Conservation (phyloP, 1,284 basidiomycete genomes). For the Salmacisia buchloeana region DNA sequence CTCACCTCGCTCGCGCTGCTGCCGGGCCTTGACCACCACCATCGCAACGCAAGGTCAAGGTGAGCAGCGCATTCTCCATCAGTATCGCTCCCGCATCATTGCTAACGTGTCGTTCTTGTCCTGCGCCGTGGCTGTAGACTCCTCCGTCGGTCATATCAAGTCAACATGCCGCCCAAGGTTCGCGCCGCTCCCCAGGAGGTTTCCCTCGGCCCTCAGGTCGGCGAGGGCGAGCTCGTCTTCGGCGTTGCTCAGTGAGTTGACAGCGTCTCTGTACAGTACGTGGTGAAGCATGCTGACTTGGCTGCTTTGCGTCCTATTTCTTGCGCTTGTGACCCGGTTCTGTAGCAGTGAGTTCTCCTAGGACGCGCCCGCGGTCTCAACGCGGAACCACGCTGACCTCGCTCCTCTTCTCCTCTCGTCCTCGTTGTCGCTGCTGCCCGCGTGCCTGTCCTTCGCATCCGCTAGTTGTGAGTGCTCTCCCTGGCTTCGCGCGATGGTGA, state of each 20-base stretch:
- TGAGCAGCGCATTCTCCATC: too few species aligned
- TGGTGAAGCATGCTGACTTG: neutral
- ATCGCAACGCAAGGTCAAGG: too few species aligned
- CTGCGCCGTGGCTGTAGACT: too few species aligned
- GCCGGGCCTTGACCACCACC: too few species aligned
- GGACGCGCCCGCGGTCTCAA: too few species aligned
- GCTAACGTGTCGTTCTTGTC: too few species aligned
- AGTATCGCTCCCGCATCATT: too few species aligned
- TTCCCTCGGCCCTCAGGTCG: slow-evolving; percentile 50
- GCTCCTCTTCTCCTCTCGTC: neutral
- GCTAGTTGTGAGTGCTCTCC: too few species aligned
- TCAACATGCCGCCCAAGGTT: slow-evolving; percentile 47
- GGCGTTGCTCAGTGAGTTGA: slow-evolving; percentile 35
- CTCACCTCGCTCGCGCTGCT: too few species aligned
- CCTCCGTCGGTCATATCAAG: too few species aligned
- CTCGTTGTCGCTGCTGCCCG: neutral
- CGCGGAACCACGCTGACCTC: too few species aligned
- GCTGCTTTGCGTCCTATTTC: neutral
- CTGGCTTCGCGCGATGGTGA: too few species aligned
- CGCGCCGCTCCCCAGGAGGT: slow-evolving; percentile 43
- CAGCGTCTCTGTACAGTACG: neutral
- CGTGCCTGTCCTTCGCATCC: neutral
- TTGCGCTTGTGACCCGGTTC: neutral
- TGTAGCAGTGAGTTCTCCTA: slow-evolving; percentile 1
- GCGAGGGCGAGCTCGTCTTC: slow-evolving; percentile 50